Evolutionary conservation across 352 stramenopile species (phyloP).

Genomic region (Aphanomyces stellatus): DNA sequence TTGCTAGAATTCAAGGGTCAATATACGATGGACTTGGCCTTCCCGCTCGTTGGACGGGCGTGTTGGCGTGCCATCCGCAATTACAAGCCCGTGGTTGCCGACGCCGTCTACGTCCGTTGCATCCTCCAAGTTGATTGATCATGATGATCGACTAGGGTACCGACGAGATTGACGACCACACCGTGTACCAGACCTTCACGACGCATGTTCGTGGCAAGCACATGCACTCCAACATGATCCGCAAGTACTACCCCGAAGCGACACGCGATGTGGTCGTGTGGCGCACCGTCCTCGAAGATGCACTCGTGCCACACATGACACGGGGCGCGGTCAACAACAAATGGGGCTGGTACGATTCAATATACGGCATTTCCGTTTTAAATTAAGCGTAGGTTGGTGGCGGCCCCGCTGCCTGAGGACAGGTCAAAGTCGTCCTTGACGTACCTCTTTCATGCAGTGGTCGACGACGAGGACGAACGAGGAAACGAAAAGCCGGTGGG

Average conservation of each 20-base stretch:
- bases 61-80: neutral
- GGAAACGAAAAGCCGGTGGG: no score
- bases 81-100: neutral
- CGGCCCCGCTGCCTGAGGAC: no score
- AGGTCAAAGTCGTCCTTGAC: no score
- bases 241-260: neutral
- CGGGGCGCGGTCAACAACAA: neutral
- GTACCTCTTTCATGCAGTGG: no score
- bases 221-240: neutral
- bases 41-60: neutral
- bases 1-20: neutral
- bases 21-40: no score
- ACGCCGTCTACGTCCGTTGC: neutral
- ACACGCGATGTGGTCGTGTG: neutral
- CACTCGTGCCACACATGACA: neutral
- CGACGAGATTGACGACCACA: neutral
- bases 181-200: neutral
- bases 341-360: neutral
- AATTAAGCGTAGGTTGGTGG: no score
- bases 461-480: no score
- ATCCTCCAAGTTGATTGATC: neutral
- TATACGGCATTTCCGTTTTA: no score
- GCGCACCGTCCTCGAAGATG: neutral
- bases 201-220: neutral
- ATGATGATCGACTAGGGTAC: neutral